Conservation (phyloP, 2,329 filamentous ascomycete species). For the Plenodomus lindquistii region DNA sequence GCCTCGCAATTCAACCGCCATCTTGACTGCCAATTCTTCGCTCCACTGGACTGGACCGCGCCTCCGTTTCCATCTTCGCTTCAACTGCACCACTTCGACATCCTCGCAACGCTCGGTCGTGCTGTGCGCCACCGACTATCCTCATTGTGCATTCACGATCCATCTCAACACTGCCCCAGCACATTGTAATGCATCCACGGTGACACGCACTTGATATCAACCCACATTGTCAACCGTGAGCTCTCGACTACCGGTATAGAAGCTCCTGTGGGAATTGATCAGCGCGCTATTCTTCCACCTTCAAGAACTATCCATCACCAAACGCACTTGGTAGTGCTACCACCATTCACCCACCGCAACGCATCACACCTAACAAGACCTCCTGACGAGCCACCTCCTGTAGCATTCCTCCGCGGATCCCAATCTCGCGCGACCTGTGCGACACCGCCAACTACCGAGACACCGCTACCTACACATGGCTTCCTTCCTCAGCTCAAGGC, state of each 20-base stretch:
- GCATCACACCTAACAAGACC: slow-evolving; percentile 4
- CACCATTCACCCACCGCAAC: slow-evolving; percentile 9
- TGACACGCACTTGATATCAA: slow-evolving; percentile 26
- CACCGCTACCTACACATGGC: slow-evolving; percentile 25
- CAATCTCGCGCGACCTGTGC: slow-evolving; percentile 8
- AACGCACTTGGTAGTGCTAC: slow-evolving; percentile 22
- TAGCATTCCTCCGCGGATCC: slow-evolving; percentile 4
- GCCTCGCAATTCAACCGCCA: slow-evolving; percentile 4
- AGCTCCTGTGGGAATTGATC: slow-evolving; percentile 17
- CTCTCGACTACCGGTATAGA: slow-evolving; percentile 9
- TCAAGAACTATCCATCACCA: slow-evolving; percentile 6
- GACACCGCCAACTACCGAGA: slow-evolving; percentile 8
- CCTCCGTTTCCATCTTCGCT: slow-evolving; percentile 4
- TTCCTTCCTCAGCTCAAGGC: slow-evolving; percentile 25
- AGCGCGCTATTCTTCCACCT: slow-evolving; percentile 9
- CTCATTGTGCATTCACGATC: slow-evolving; percentile 12
- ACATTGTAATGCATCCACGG: slow-evolving; percentile 37
- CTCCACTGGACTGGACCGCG: slow-evolving; percentile 10
- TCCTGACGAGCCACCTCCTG: slow-evolving; percentile 1
- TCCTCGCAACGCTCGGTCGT: slow-evolving; percentile 12
- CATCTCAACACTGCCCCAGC: slow-evolving; percentile 5
- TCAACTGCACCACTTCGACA: neutral
- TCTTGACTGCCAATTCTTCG: slow-evolving; percentile 1
- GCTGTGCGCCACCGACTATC: slow-evolving; percentile 22
- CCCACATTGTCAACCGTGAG: slow-evolving; percentile 26